Evolutionary conservation across 495 filamentous ascomycete species (phyloP), one percentile per base, ranked within the genome.

Genomic region (Daldinia loculata): DNA sequence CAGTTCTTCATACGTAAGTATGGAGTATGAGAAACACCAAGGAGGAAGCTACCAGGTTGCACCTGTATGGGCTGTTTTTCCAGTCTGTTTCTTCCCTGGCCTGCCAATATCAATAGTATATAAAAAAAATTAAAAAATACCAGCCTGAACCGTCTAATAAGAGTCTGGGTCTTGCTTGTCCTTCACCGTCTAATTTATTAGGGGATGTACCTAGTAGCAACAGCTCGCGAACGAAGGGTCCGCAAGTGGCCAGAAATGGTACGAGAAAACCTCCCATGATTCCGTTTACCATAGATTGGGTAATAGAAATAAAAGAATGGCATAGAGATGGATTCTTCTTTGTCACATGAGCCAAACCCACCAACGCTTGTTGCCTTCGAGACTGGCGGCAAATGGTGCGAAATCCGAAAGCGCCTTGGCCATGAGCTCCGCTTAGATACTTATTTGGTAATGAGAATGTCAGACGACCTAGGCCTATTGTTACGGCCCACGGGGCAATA

Each of bases 341-440:
- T 71, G 76, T 81, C 79, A 81, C 76, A 71, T 81, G 79, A 77
- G 71, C 74, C 69, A 70, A 72, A 73, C 66, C 70, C 70, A 73
- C 70, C 66, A 66, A 63, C 70, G 70, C 70, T 66, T 73, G 56
- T 69, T 69, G 65, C 61, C 57, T 62, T 73, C 70, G 39, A 73
- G 70, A 65, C 70, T 69, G 70, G 70, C 66, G 70, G 66, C 65
- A 66, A 68, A 63, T 70, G 63, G 63, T 61, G 29, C 11, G 58
- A 64, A 62, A 67, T 60, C 41, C 63, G 66, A 61, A 71, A 32
- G 51, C 24, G 67, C 58, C 68, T 72, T 70, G 69, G 63, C 69
- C 55, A 26, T 48, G 48, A 39, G 58, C 57, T 73, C 65, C 75
- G 67, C 72, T 75, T 68, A 68, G 72, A 70, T 63, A 67, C 64